Percentiles rank a stretch among this genome's conserved stretches.
Conservation (phyloP, 202 grass and related monocot genomes). For the Saccharum hybrid region DNA sequence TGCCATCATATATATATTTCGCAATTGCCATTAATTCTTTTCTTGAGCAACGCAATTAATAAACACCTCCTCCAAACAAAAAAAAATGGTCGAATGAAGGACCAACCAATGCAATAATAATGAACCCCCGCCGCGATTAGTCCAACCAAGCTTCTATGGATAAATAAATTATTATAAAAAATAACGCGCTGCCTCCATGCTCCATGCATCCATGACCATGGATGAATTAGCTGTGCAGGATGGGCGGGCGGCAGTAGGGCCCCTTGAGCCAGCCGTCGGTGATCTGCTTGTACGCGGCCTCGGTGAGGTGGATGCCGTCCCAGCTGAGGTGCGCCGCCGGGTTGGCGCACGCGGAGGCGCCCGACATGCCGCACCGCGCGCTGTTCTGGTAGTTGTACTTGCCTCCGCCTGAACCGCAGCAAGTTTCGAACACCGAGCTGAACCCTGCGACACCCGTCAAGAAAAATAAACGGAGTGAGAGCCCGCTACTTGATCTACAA, state of each 20-base stretch:
- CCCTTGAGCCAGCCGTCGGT: conserved; percentile 65
- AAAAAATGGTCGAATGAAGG: neutral
- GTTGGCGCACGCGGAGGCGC: conserved; percentile 57
- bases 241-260: conserved; percentile 52
- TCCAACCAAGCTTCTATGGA: neutral
- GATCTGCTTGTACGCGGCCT: conserved; percentile 64
- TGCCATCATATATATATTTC: too few species aligned
- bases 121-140: too few species aligned
- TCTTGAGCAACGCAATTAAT: neutral
- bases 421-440: conserved; percentile 44
- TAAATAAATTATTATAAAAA: neutral
- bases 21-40: too few species aligned
- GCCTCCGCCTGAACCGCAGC: conserved; percentile 61
- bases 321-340: conserved; percentile 61
- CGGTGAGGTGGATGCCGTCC: conserved; percentile 84
- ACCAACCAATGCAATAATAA: too few species aligned
- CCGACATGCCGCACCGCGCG: conserved; percentile 56
- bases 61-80: neutral
- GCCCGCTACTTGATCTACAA: too few species aligned
- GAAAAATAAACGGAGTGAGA: neutral
- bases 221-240: conserved; percentile 42
- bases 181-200: neutral
- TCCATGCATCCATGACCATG: too few species aligned
- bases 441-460: conserved; percentile 48
- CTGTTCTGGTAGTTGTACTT: conserved; percentile 66